Base-by-base conservation (phyloP, 163 green algal genomes). In the Trebouxiophyceae sp. region DNA sequence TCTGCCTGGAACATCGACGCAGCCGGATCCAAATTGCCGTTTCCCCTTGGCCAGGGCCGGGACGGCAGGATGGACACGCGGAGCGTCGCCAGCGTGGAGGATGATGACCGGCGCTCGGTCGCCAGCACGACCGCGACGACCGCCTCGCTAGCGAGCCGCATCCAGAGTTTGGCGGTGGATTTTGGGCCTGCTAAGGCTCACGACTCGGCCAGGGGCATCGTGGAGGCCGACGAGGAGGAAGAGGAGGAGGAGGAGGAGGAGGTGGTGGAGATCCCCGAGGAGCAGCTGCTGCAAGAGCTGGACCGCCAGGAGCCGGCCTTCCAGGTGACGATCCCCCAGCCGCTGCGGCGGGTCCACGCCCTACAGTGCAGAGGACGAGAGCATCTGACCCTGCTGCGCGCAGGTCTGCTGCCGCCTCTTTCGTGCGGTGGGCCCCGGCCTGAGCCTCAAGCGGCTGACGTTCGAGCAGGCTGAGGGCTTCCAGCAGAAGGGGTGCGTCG, bases 381-480 rank as follows among this genome's bases (percentile, higher is more conserved):
- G n/a, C n/a, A n/a, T n/a, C n/a, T n/a, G n/a, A n/a, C n/a, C n/a
- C n/a, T n/a, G n/a, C n/a, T n/a, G n/a, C n/a, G n/a, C n/a, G 12
- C 34, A 81, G 75, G 66, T 86, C 12, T 86, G 79, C 65, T 78
- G 68, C 20, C 65, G 76, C 4, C 63, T 86, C 8, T 86, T 86
- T 64, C 58, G 58, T 19, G 24, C 44, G 63, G 65, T 19, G 54
- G 50, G 1, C 69, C 67, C 47, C 66, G 67, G 5, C 68, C 45
- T 79, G 39, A 44, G 45, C 30, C 56, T 86, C 4, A 83, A 83
- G 70, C 65, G 76, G 3, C 63, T 83, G 54, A 76, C 54, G 33
- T 68, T 78, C 62, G 63, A 62, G 33, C n/a, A 68, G 12, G 20
- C 59, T 12, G 46, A 45, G 30, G 30, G 23, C 3, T 32, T 61